Percentiles rank a stretch among this genome's conserved stretches.
These are phyloP conservation scores for Apiotrichum sp. DNA, from an alignment of 1,284 basidiomycete species.

Conservation along the genomic window DNA sequence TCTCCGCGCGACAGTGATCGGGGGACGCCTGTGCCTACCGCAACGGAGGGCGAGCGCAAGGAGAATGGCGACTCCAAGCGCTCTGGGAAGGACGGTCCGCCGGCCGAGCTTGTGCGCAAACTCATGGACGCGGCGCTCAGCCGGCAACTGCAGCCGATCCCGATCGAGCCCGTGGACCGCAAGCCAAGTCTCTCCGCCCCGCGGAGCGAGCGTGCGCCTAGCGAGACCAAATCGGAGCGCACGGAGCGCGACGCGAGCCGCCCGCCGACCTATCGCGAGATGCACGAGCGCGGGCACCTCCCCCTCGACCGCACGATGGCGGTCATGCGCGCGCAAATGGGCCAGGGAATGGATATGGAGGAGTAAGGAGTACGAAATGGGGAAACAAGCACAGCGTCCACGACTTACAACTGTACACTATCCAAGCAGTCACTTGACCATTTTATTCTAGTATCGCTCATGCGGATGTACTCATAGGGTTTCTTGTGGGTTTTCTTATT, in stretches of 20 bases:
- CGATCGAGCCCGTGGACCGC: not conserved
- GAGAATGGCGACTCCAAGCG: not conserved
- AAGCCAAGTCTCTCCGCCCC: not conserved
- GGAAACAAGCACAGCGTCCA: too few relatives aligned
- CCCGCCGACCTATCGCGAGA: not conserved
- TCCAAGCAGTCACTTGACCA: too few relatives aligned
- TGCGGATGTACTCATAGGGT: too few relatives aligned
- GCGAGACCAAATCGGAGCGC: not conserved
- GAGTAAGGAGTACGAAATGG: not conserved
- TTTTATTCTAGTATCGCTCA: too few relatives aligned
- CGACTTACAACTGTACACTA: too few relatives aligned
- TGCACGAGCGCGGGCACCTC: not conserved
- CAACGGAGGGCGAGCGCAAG: not conserved
- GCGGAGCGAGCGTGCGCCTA: too few relatives aligned
- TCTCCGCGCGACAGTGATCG: not conserved
- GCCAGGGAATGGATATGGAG: not conserved
- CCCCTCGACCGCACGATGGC: not conserved
- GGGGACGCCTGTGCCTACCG: too few relatives aligned
- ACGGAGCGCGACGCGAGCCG: not conserved
- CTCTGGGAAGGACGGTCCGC: not conserved
- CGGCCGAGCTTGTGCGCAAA: not conserved
- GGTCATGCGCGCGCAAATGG: not conserved
- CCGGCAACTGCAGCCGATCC: conserved; percentile 6
- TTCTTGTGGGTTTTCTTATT: too few relatives aligned
- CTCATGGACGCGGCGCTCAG: conserved; percentile 12